Evolutionary conservation across 495 filamentous ascomycete species (phyloP), one percentile per base, ranked within the genome.

Genomic region (Neurospora intermedia): DNA sequence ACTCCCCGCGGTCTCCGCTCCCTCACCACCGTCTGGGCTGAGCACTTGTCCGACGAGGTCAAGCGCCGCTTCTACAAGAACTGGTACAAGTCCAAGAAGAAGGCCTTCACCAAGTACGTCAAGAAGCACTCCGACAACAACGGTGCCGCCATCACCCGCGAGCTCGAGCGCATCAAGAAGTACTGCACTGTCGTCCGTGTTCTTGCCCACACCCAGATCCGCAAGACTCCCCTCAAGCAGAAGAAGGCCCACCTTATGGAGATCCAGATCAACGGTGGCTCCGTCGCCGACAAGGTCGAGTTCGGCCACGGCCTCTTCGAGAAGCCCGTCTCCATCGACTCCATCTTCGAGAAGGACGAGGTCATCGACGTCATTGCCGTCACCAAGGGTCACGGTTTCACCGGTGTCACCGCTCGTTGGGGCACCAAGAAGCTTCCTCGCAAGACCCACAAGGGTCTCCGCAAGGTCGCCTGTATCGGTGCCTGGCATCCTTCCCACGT

Each of bases 71-170:
- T 99, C 93, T 99, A 99, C 92, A 99, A 99, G 94, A 99, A 99
- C 90, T 99, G 96, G 96, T 99, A 99, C 92, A 97, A 96, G 89
- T 92, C 89, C 89, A 99, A 99, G 94, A 98, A 97, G 93, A 99
- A 99, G 94, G 96, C 96, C 73, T 99, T 98, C 89, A 99, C 96
- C 88, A 97, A 96, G 89, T 99, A 99, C 87, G 92, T 96, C 89
- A 98, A 98, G 93, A 95, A 97, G 90, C 93, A 98, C 91, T 92
- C 96, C 77, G 94, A 97, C 84, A 91, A 86, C 87, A 90, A 81
- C 85, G 95, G 93, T 79, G 87, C 93, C 78, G 92, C 93, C 77
- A 91, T 99, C 87, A 93, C 91, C 83, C 91, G 92, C 83, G 96
- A 99, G 87, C 91, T 98, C 78, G 95, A 97, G 90, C 94, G 96